phyloP scores from a whole-genome alignment of 257 asterid species.

The Rhazya stricta region DNA sequence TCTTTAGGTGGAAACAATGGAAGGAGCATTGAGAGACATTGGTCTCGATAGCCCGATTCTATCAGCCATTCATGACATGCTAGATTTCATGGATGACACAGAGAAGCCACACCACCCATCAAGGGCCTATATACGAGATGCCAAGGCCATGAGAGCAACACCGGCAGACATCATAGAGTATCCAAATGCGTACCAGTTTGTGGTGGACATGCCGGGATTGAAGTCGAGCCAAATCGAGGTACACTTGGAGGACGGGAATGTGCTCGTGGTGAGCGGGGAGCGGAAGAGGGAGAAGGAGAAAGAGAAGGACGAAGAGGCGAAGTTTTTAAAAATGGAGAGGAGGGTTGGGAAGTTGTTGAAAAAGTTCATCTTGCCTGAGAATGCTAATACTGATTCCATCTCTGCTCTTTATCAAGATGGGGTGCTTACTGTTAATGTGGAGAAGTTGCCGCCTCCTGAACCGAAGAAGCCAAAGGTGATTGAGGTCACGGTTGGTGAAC shows the following conservation, averaged over 20 bases:
- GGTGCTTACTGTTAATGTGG: slow-evolving; percentile 25
- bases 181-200: slow-evolving; percentile 18
- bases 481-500: slow-evolving; percentile 8
- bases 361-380: slow-evolving; percentile 37
- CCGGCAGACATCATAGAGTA: slow-evolving; percentile 31
- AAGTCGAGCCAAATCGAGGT: slow-evolving; percentile 23
- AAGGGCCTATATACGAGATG: slow-evolving; percentile 21
- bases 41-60: slow-evolving; percentile 21
- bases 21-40: slow-evolving; percentile 25
- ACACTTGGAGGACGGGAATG: slow-evolving; percentile 28
- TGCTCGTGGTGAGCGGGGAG: slow-evolving; percentile 28
- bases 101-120: slow-evolving; percentile 23
- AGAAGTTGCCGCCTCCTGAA: slow-evolving; percentile 19
- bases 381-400: slow-evolving; percentile 17
- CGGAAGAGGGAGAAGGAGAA: slow-evolving; percentile 19
- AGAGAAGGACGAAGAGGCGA: slow-evolving; percentile 16
- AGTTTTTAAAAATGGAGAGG: slow-evolving; percentile 30
- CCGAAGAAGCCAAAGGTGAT: slow-evolving; percentile 16
- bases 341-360: slow-evolving; percentile 25
- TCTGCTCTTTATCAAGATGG: slow-evolving; percentile 24
- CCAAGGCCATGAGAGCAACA: slow-evolving; percentile 30
- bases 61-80: slow-evolving; percentile 23
- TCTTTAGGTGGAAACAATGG: slow-evolving; percentile 16
- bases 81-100: slow-evolving; percentile 17
- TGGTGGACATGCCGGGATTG: slow-evolving; percentile 39